Evolutionary conservation across 257 asterid species (phyloP).

Genomic region (Agastache rugosa): DNA sequence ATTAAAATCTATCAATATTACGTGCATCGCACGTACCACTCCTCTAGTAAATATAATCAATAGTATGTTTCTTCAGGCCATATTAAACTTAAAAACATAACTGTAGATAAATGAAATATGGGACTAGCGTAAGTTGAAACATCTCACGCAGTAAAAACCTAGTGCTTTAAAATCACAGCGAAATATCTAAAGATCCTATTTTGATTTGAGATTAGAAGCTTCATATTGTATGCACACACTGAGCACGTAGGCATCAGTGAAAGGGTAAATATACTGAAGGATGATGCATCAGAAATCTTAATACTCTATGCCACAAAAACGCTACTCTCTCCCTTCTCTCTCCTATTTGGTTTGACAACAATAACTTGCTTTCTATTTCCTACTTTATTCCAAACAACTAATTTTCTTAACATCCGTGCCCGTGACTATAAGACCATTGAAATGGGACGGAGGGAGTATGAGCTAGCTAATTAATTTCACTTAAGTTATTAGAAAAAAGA

Average conservation of each 20-base stretch:
- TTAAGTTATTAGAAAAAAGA: slow-evolving; percentile 7
- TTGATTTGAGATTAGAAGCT: neutral
- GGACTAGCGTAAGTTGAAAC: neutral
- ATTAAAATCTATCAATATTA: too few species aligned
- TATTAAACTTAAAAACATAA: slow-evolving; percentile 12
- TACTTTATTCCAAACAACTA: too few species aligned
- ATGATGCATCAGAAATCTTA: slow-evolving; percentile 17
- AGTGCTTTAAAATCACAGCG: neutral
- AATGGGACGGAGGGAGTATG: too few species aligned
- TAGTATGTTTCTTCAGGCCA: slow-evolving; percentile 12
- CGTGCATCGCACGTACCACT: too few species aligned
- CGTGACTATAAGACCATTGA: too few species aligned
- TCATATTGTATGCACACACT: slow-evolving; percentile 6
- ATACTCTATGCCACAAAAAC: too few species aligned
- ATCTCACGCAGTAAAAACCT: slow-evolving; percentile 5
- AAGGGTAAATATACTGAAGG: slow-evolving; percentile 4
- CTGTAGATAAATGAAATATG: neutral
- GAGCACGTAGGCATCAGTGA: slow-evolving; percentile 24
- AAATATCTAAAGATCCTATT: neutral
- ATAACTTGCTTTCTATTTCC: too few species aligned
- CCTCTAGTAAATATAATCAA: slow-evolving; percentile 4
- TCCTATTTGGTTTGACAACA: too few species aligned
- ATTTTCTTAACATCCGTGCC: too few species aligned
- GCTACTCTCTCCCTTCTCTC: too few species aligned
- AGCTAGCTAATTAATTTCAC: slow-evolving; percentile 10